phyloP scores from a whole-genome alignment of 2,329 filamentous ascomycete species.

The Emmonsia crescens region DNA sequence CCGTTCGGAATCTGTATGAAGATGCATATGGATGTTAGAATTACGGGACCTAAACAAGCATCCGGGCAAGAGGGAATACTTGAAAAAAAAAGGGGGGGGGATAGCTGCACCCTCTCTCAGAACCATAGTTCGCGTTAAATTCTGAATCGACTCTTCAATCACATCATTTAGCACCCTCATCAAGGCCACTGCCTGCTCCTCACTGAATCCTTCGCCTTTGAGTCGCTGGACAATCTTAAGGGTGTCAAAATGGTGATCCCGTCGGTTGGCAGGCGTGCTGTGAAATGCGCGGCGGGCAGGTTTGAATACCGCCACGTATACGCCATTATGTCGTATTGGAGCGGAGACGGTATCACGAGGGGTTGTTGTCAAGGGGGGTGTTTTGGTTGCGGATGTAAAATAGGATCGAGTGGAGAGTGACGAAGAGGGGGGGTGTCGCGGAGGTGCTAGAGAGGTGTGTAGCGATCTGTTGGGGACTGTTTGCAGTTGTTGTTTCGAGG shows the following conservation, averaged over 20 bases:
- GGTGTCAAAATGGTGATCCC: constrained; percentile 96
- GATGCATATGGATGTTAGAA: not conserved
- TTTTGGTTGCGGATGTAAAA: not conserved
- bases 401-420: not conserved
- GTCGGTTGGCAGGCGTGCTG: constrained; percentile 47
- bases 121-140: constrained; percentile 95
- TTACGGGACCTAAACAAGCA: not conserved
- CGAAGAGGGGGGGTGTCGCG: not conserved
- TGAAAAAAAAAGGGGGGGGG: not conserved
- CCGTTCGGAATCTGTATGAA: constrained; percentile 36
- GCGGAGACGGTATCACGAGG: constrained; percentile 5
- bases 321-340: constrained; percentile 37
- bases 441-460: not conserved
- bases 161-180: constrained; percentile 96
- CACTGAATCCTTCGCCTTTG: constrained; percentile 84
- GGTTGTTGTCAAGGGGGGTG: not conserved
- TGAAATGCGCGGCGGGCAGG: constrained; percentile 49
- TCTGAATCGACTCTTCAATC: constrained; percentile 96
- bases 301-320: constrained; percentile 36
- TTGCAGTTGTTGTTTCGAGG: constrained; percentile 11
- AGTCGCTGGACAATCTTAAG: constrained; percentile 91
- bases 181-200: constrained; percentile 93
- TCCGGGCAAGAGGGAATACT: not conserved
- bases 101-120: constrained; percentile 68
- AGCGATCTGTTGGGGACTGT: not conserved